Evolutionary conservation across 768 basidiomycete genomes (phyloP).

Genomic region (Lactarius psammicola): DNA sequence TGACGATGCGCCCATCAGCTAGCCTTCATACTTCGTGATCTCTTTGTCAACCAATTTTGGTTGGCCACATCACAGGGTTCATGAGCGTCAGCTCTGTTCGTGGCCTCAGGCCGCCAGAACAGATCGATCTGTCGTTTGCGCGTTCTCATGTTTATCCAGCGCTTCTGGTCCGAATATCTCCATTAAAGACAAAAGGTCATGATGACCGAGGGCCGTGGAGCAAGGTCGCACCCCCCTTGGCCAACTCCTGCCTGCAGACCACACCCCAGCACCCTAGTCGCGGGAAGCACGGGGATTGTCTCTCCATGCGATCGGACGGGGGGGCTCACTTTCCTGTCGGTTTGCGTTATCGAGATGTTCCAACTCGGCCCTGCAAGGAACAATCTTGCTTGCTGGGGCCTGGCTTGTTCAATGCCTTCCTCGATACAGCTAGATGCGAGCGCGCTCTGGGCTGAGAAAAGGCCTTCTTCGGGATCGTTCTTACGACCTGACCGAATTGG

Average conservation of each 20-base stretch:
- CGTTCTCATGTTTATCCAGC: conserved; percentile 6
- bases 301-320: neutral
- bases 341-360: neutral
- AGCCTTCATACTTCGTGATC: conserved; percentile 14
- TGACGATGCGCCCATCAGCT: conserved; percentile 27
- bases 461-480: conserved; percentile 2
- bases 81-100: conserved; percentile 9
- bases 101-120: conserved; percentile 11
- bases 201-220: conserved; percentile 3
- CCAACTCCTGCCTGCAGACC: neutral
- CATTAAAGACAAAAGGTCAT: conserved; percentile 15
- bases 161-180: conserved; percentile 18
- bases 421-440: conserved; percentile 19
- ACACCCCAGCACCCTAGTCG: neutral
- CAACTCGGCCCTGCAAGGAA: neutral
- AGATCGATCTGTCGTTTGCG: conserved; percentile 16
- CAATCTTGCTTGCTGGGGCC: neutral
- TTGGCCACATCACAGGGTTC: conserved; percentile 15
- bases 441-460: neutral
- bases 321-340: neutral
- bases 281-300: neutral
- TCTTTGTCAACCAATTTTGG: conserved; percentile 16
- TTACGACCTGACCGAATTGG: neutral
- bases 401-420: neutral
- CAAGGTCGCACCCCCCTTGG: neutral